Evolutionary conservation across 106 monocot species (phyloP).

Genomic region (Posidonia australis): DNA sequence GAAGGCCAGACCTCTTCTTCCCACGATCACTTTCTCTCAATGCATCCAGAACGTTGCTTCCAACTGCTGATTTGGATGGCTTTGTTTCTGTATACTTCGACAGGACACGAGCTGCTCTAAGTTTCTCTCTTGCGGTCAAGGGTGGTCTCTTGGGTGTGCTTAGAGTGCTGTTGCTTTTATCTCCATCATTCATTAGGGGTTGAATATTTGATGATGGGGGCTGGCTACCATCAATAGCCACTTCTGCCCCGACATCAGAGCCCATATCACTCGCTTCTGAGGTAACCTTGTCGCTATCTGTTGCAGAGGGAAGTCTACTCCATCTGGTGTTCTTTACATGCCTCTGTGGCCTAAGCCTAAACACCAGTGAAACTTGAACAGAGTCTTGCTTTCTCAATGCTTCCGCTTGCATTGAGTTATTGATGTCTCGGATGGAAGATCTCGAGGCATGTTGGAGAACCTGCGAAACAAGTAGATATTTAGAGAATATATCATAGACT

Average conservation of each 20-base stretch:
- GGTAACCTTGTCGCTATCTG: conserved; percentile 19
- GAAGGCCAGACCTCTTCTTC: conserved; percentile 54
- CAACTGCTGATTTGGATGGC: conserved; percentile 26
- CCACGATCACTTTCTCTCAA: conserved; percentile 39
- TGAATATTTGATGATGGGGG: conserved; percentile 11
- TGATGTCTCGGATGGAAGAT: not conserved
- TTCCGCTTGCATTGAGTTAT: not conserved
- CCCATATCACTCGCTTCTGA: conserved; percentile 13
- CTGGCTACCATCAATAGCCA: not conserved
- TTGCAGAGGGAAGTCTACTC: conserved; percentile 8
- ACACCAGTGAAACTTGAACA: not conserved
- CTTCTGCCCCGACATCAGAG: conserved; percentile 10
- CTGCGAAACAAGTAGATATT: not conserved
- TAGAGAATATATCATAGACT: not conserved
- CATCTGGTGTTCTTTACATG: conserved; percentile 2
- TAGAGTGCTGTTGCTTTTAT: not conserved
- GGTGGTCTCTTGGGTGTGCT: conserved; percentile 25
- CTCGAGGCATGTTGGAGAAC: not conserved
- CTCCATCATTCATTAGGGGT: conserved; percentile 6
- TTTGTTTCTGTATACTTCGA: conserved; percentile 50
- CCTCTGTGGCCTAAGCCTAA: not conserved
- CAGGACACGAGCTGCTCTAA: conserved; percentile 69
- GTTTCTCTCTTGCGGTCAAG: conserved; percentile 68
- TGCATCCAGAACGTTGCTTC: conserved; percentile 62
- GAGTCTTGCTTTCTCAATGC: not conserved